Base-by-base conservation (phyloP, 345 rosid species). In the Camelina sativa region DNA sequence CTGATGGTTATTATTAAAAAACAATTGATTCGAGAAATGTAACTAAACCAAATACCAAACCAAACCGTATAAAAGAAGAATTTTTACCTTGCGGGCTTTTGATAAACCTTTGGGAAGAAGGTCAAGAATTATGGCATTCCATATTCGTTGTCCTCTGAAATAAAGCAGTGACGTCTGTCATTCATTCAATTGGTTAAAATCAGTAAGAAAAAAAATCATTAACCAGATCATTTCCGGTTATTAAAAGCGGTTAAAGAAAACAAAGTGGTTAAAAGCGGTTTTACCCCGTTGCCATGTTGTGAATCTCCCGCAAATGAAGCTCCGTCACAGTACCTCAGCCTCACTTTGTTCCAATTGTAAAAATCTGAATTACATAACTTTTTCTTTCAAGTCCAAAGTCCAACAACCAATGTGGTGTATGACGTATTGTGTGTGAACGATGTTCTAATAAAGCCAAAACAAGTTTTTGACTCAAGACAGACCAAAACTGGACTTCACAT, bases 271-370 rank as follows among this genome's bases (percentile, higher is more conserved):
- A 8, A 67, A 68, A 64, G 32, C 67, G 23, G 22, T 7, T 8
- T 55, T 85, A 95, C 99, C 85, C 96, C 97, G 64, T 95, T 85
- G 69, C 80, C 80, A 56, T 81, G 75, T 64, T 74, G 71, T 62
- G 81, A 51, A 76, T 92, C 89, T 80, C 99, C 99, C 1, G 90
- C 86, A 76, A 95, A 95, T 2, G 99, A 95, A 34, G 86, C 99
- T 82, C 99, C 99, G 67, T 95, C 99, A 54, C 99, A 95, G 52
- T 95, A 95, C 75, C 99, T 86, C 34, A 95, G 73, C 82, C 91
- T 91, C 48, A 95, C 97, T 13, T 87, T 90, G 80, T 95, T 95
- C 99, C 99, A 95, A 70, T 95, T 92, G 89, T 95, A 90, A 81
- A 95, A 95, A 76, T 92, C 97, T 92, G 89, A 41, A 61, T 71